Conservation (phyloP, 169 alveolate genomes). For the Eimeria brunetti region DNA sequence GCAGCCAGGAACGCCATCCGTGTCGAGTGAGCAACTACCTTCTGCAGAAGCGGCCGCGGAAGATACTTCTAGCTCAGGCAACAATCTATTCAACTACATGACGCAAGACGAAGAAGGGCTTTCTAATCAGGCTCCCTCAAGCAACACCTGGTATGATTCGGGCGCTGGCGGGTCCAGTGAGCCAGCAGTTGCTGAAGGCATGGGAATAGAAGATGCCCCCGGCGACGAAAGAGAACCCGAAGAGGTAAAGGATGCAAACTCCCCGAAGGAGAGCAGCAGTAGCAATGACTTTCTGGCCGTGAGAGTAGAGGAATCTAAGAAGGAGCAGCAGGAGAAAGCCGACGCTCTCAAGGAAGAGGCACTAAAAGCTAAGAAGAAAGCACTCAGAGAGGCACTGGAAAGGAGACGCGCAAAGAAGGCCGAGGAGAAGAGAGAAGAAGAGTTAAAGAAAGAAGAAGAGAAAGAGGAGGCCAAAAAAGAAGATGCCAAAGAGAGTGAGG, state of each 20-base stretch:
- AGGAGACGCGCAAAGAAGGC: not conserved
- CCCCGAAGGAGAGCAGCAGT: not conserved
- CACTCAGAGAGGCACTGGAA: not conserved
- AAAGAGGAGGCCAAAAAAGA: not conserved
- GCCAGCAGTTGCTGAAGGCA: constrained; percentile 11
- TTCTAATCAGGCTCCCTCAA: constrained; percentile 1
- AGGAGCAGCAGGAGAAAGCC: not conserved
- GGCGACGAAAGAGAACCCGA: not conserved
- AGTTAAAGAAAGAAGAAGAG: not conserved
- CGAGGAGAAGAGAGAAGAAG: not conserved
- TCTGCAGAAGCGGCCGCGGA: not conserved
- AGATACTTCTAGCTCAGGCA: not conserved
- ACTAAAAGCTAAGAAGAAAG: not conserved
- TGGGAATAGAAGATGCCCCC: not conserved
- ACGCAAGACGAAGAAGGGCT: not conserved
- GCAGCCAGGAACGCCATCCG: no score
- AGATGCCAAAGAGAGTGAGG: not conserved
- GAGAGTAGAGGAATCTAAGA: not conserved
- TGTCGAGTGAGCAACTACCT: not conserved
- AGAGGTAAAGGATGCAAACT: not conserved
- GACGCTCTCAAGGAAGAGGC: not conserved
- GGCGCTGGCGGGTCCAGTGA: not conserved
- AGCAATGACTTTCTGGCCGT: not conserved
- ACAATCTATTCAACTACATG: not conserved
- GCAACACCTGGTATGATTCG: not conserved